Evolutionary conservation across 2,329 filamentous ascomycete species (phyloP).

Genomic region (Penicillium frequentans): DNA sequence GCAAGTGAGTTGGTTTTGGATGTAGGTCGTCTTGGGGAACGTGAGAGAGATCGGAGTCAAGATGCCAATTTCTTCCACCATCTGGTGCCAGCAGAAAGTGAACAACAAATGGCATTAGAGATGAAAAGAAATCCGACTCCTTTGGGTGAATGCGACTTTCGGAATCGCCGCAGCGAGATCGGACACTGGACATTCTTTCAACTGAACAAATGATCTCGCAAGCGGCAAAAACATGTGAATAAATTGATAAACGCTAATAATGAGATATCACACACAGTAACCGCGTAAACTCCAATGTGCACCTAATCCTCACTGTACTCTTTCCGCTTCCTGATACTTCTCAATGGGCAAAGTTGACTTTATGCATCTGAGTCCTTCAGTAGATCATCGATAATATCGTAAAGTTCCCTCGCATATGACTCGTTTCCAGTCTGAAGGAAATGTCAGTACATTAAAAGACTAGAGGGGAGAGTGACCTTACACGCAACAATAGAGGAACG

Average conservation of each 20-base stretch:
- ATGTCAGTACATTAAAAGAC: not conserved
- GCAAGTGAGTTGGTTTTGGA: too few species aligned
- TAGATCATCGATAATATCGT: constrained; percentile 44
- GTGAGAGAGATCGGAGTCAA: too few species aligned
- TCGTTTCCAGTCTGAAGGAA: constrained; percentile 41
- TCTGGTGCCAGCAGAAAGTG: too few species aligned
- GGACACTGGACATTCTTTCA: too few species aligned
- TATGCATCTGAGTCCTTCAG: not conserved
- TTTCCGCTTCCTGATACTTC: not conserved
- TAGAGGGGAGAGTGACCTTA: constrained; percentile 34
- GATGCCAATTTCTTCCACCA: too few species aligned
- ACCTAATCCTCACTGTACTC: not conserved
- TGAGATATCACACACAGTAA: not conserved
- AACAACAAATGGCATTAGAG: too few species aligned
- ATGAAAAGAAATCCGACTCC: too few species aligned
- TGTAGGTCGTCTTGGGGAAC: too few species aligned
- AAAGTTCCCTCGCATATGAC: constrained; percentile 49
- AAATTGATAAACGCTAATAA: not conserved
- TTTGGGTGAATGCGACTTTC: too few species aligned
- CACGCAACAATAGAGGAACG: constrained; percentile 58
- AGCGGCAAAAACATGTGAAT: not conserved
- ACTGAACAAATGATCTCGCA: too few species aligned
- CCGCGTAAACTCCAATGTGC: not conserved
- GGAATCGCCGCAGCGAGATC: too few species aligned
- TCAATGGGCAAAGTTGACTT: not conserved